phyloP scores from a whole-genome alignment of 192 early-diverging fungal genomes.

The Entomortierella parvispora region DNA sequence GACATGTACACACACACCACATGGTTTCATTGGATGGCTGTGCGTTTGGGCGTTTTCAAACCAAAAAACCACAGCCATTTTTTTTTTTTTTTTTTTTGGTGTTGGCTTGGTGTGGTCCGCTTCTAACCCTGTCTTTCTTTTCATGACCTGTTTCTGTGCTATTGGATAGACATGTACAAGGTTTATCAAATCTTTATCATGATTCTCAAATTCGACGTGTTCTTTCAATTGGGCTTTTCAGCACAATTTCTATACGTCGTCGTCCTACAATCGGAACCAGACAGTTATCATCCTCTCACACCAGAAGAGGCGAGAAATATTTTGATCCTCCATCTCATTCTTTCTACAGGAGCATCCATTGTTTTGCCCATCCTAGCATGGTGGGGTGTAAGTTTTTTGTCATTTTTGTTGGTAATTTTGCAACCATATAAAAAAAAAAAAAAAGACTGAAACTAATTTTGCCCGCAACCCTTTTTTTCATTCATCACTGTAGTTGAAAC shows the following conservation, averaged over 20 bases:
- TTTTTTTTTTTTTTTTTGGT: no score
- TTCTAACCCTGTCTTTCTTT: background rate
- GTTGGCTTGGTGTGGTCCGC: no score
- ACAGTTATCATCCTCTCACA: background rate
- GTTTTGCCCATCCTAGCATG: conserved; percentile 60
- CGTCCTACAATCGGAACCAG: conserved; percentile 51
- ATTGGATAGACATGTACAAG: conserved; percentile 70
- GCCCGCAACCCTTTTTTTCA: conserved; percentile 2
- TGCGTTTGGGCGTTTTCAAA: no score
- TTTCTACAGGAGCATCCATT: conserved; percentile 58
- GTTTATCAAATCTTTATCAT: conserved; percentile 84
- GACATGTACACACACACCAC: no score
- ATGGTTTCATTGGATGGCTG: no score
- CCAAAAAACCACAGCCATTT: no score
- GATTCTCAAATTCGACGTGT: conserved; percentile 83
- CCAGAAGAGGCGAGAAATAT: conserved; percentile 16
- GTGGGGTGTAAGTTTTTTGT: conserved; percentile 61
- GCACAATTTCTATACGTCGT: conserved; percentile 76
- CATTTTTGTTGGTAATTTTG: background rate
- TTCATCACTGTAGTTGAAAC: conserved; percentile 53
- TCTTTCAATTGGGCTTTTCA: conserved; percentile 83
- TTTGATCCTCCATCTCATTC: conserved; percentile 57
- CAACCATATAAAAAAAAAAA: background rate
- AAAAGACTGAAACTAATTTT: background rate
- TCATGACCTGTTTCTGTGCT: background rate